A percentile compares a stretch with the other conserved stretches of the same genome.
These are phyloP conservation scores for Silene conica DNA, from an alignment of 148 eudicot species.

Conservation along the genomic window DNA sequence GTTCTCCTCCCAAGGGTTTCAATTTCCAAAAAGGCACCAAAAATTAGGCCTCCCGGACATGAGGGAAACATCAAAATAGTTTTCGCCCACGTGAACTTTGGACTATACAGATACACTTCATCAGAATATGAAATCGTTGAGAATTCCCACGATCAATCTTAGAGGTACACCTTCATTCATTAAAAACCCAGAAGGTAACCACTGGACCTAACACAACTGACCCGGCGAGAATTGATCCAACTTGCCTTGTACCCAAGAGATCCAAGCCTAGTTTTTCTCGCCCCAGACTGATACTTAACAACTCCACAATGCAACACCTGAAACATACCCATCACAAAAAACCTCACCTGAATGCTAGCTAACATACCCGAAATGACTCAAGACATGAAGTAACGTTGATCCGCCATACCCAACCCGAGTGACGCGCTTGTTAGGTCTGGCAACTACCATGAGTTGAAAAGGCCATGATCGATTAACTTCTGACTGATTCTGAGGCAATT, in stretches of 20 bases:
- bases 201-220: background rate
- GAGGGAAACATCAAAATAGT: conserved; percentile 16
- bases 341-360: background rate
- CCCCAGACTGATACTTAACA: background rate
- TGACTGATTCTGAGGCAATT: conserved; percentile 21
- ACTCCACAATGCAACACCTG: background rate
- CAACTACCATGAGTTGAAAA: background rate
- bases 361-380: background rate
- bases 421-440: background rate
- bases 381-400: background rate
- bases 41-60: conserved; percentile 29
- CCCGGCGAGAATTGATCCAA: background rate
- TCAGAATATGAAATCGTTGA: conserved; percentile 17
- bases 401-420: background rate
- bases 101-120: conserved; percentile 29
- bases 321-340: background rate
- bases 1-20: conserved; percentile 29
- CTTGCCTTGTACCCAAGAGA: background rate
- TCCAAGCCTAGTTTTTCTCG: background rate
- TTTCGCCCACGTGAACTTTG: conserved; percentile 1
- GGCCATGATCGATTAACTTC: conserved; percentile 13
- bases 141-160: conserved; percentile 17
- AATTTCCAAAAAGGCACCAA: conserved; percentile 24
- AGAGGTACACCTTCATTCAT: conserved; percentile 18
- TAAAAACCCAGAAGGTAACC: conserved; percentile 14